Percentiles rank a stretch among this genome's conserved stretches.
phyloP scores from a whole-genome alignment of 768 basidiomycete genomes.

The Kwoniella botswanensis region DNA sequence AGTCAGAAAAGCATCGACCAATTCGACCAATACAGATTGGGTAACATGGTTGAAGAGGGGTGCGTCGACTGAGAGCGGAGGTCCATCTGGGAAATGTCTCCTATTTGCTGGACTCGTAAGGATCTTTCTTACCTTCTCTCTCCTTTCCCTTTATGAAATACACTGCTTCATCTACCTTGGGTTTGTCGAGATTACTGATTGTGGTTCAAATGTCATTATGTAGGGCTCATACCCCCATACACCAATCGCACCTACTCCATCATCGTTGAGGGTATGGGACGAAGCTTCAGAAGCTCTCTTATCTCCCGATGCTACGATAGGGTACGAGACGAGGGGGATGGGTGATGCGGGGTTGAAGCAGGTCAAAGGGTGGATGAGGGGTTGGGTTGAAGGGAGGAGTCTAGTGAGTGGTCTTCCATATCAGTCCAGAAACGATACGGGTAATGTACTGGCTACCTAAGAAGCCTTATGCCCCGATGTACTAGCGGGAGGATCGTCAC shows the following conservation, averaged over 20 bases:
- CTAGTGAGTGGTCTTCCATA: conserved; percentile 33
- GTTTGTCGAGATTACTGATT: neutral
- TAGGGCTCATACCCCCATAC: conserved; percentile 57
- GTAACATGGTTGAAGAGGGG: conserved; percentile 39
- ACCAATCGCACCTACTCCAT: conserved; percentile 47
- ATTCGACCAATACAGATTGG: conserved; percentile 41
- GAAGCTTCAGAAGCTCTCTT: conserved; percentile 53
- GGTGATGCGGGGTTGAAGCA: conserved; percentile 34
- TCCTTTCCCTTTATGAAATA: neutral
- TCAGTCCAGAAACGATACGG: neutral
- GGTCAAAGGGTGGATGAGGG: conserved; percentile 46
- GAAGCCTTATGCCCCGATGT: neutral
- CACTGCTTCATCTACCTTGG: neutral
- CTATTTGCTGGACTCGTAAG: conserved; percentile 55
- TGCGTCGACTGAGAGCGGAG: conserved; percentile 10
- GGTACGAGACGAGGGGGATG: conserved; percentile 48
- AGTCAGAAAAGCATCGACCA: conserved; percentile 39
- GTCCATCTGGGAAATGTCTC: conserved; percentile 35
- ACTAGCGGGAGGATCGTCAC: neutral
- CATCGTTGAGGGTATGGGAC: conserved; percentile 51
- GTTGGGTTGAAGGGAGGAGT: conserved; percentile 53
- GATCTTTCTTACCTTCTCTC: conserved; percentile 7
- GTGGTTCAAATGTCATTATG: neutral
- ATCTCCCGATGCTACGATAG: conserved; percentile 46
- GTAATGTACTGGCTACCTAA: neutral